phyloP scores from a whole-genome alignment of 345 rosid species.

The Carallia pectinifolia region DNA sequence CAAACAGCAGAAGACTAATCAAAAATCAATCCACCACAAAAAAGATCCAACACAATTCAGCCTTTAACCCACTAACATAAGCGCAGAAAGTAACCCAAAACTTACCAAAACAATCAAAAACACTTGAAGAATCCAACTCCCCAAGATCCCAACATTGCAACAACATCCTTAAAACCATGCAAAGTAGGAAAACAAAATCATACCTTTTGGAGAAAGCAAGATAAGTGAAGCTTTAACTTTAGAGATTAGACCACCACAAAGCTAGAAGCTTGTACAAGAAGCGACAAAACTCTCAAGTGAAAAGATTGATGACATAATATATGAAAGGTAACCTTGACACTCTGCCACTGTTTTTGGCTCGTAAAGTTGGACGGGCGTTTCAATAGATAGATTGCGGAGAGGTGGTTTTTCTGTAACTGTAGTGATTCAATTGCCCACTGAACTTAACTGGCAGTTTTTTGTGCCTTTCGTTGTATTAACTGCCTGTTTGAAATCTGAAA shows the following conservation, averaged over 20 bases:
- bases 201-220: constrained; percentile 19
- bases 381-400: constrained; percentile 17
- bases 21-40: constrained; percentile 4
- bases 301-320: constrained; percentile 12
- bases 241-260: constrained; percentile 14
- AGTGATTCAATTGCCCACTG: constrained; percentile 25
- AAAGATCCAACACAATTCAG: constrained; percentile 26
- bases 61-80: constrained; percentile 14
- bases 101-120: not conserved
- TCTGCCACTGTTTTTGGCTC: not conserved
- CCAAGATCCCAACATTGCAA: constrained; percentile 9
- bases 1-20: constrained; percentile 2
- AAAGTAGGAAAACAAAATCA: constrained; percentile 6
- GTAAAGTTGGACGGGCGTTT: constrained; percentile 19
- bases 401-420: not conserved
- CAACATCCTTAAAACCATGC: not conserved
- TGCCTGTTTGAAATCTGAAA: constrained; percentile 4
- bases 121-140: not conserved
- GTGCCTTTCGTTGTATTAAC: no score
- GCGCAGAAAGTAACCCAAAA: not conserved
- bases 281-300: constrained; percentile 19
- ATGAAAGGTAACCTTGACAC: constrained; percentile 4
- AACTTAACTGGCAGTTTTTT: constrained; percentile 1
- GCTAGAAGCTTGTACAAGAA: not conserved
- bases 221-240: constrained; percentile 13